Evolutionary conservation across 2,329 filamentous ascomycete species (phyloP), one percentile per base, ranked within the genome.

Genomic region (Penicillium nordicum): DNA sequence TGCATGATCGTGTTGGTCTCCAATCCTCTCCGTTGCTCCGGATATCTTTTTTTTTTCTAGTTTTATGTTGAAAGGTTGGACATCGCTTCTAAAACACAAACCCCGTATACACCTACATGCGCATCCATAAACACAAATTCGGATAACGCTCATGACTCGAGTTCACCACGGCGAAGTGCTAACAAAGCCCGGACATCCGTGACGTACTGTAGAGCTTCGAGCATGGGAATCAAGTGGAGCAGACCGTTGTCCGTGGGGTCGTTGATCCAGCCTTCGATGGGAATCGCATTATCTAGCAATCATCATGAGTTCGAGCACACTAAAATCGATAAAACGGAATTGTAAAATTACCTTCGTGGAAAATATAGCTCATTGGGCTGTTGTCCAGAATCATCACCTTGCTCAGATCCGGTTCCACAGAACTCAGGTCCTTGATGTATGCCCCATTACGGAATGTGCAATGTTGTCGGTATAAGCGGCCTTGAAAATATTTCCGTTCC

Each of bases 371-470:
- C 80, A 97, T 85, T 53, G 94, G 94, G 74, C 92, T 97, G 72
- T 99, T 99, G 78, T 99, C 94, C 75, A 99, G 80, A 72, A 99
- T 99, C 89, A 97, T 96, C 58, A 99, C 94, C 76, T 92, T 95
- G 78, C 92, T 97, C 69, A 99, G 79, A 73, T 99, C 94, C 18
- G 94, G 92, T 80, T 99, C 94, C 41, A 99, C 92, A 54, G 91
- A 90, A 72, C 91, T 94, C 55, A 99, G 80, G 76, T 99, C 94
- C 75, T 99, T 99, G 80, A 99, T 97, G 71, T 97, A 99, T 32
- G 93, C 92, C 48, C 93, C 93, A 67, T 97, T 94, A 52, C 94
- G 84, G 71, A 91, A 92, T 23, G 94, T 97, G 79, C 94, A 99
- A 75, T 99, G 93, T 73, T 99, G 94, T 53, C 94, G 85, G 76